Evolutionary conservation across 805 yeast genomes (phyloP), one percentile per base, ranked within the genome.

Genomic region (Crinitomyces ghanaensis): DNA sequence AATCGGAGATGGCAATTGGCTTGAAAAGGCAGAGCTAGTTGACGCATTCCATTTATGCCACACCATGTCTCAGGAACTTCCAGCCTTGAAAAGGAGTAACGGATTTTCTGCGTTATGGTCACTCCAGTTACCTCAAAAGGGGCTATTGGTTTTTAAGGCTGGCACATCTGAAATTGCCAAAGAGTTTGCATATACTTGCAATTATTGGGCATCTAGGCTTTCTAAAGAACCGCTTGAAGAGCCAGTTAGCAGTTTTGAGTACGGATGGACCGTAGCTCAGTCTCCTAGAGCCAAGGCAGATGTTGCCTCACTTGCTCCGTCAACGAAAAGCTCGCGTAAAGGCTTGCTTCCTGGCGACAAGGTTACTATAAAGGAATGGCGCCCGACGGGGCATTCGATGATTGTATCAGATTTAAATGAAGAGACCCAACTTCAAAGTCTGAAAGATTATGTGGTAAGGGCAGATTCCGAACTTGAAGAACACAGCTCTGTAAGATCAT

Each of bases 131-230:
- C 79, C 82, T 3, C 60, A 46, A 26, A 45, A 44, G 4, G 57
- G 60, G 3, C 48, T 59, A 38, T 58, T 79, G 12, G 59, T 73
- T 19, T 78, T 80, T 52, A 74, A 72, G 54, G 74, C 84, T 0
- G 77, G 77, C 7, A 72, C 82, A 9, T 51, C 60, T 16, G 80
- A 75, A 43, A 70, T 71, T 38, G 91, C 94, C 0, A 57, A 60
- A 27, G 79, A 74, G 48, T 82, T 71, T 54, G 72, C 80, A 12
- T 70, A 77, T 44, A 73, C 88, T 4, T 76, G 91, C 56, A 85
- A 84, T 54, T 85, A 81, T 52, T 85, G 95, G 95, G 82, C 93
- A 2, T 81, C 88, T 2, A 69, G 91, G 43, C 68, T 80, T 23
- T 77, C 93, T 5, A 77, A 85, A 11, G 76, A 82, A 14, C 94